phyloP scores from a whole-genome alignment of 108 stramenopile species.

The Nitzschia palea region DNA sequence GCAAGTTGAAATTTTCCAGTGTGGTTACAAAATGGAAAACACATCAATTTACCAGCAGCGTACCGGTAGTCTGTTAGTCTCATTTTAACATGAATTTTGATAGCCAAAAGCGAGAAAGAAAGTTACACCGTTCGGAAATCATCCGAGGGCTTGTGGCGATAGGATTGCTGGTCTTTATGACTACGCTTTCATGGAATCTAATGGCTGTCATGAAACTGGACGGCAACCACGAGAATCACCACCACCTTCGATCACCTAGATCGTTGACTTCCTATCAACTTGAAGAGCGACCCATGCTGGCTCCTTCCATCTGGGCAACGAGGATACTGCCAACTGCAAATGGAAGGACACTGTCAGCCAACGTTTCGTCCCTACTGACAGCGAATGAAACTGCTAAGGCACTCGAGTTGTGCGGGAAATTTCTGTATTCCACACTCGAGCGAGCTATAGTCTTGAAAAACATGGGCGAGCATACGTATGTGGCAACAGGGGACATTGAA shows the following conservation, averaged over 20 bases:
- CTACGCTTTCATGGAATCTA: neutral
- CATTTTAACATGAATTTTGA: neutral
- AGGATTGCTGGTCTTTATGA: neutral
- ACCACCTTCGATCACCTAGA: neutral
- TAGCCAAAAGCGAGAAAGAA: neutral
- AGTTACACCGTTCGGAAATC: neutral
- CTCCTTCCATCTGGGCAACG: slow-evolving; percentile 2
- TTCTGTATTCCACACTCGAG: neutral
- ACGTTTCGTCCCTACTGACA: neutral
- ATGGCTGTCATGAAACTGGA: neutral
- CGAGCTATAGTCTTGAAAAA: neutral
- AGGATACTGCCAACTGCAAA: neutral
- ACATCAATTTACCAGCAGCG: too few species aligned
- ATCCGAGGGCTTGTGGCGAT: neutral
- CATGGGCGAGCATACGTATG: slow-evolving; percentile 54
- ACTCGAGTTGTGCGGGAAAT: neutral
- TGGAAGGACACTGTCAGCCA: neutral
- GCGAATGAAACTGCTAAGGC: neutral
- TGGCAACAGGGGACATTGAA: slow-evolving; percentile 80
- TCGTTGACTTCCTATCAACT: neutral
- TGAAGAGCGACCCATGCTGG: neutral
- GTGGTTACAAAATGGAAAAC: slow-evolving; percentile 5
- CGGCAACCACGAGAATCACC: neutral
- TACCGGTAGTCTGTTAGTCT: too few species aligned
- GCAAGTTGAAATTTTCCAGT: too few species aligned